Base-by-base conservation (phyloP, 2,329 filamentous ascomycete genomes). In the Venturia aucupariae region DNA sequence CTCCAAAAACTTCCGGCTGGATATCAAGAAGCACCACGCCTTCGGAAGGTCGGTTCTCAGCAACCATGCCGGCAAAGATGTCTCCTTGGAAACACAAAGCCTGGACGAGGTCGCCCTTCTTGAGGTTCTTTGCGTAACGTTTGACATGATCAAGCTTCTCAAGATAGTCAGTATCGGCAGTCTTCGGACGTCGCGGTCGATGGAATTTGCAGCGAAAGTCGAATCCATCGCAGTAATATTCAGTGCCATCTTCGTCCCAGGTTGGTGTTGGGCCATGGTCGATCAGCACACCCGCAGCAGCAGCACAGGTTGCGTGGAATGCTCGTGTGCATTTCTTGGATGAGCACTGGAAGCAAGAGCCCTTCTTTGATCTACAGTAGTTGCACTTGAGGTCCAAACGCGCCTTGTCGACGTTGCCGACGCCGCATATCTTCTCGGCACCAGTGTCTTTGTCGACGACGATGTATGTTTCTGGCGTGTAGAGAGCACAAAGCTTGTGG, bases 271-370 rank as follows among this genome's bases (percentile, higher is more conserved):
- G 86, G 38, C 90, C 90, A 70, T 91, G 86, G 73, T 99, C 93
- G 60, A 97, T 87, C 72, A 96, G 90, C 1, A 97, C 92, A 65
- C 94, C 94, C 42, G 92, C 93, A 27, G 93, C 87, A 8, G 92
- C 88, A 2, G 94, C 94, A 73, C 94, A 99, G 1, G 92, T 97
- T 19, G 93, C 90, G 74, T 99, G 94, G 76, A 97, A 99, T 10
- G 93, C 89, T 68, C 94, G 83, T 4, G 90, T 89, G 71, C 94
- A 99, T 74, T 96, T 97, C 79, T 92, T 93, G 69, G 91, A 88
- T 0, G 91, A 95, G 76, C 94, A 99, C 75, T 97, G 93, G 78
- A 99, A 95, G 77, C 93, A 97, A 19, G 91, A 91, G n/a, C 94
- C 94, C 65, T 89, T 90, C 75, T 94, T 95, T 39, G 92, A 95